Percentiles rank a stretch among this genome's conserved stretches.
Evolutionary conservation across 768 basidiomycete genomes (phyloP).

Genomic region (Glaciozyma martinii): DNA sequence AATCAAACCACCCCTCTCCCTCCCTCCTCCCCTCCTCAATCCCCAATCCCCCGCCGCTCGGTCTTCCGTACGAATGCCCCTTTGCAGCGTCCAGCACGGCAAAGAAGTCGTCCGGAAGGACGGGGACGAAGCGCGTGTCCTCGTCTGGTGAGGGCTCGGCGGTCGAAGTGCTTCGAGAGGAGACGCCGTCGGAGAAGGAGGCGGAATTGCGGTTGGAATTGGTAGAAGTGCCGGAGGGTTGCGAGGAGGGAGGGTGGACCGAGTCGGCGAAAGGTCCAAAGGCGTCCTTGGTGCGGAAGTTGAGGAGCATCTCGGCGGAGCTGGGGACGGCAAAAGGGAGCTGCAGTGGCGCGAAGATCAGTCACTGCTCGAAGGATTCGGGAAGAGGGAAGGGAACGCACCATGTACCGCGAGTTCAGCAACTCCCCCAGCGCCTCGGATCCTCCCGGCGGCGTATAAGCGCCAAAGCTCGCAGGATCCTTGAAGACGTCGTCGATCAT

Average conservation of each 20-base stretch:
- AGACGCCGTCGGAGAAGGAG: neutral
- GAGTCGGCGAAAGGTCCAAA: slow-evolving; percentile 21
- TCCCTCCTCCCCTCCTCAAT: neutral
- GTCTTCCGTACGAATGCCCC: neutral
- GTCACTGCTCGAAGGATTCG: slow-evolving; percentile 7
- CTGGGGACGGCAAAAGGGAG: slow-evolving; percentile 30
- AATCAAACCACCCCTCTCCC: neutral
- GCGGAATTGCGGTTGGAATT: neutral
- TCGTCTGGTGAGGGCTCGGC: neutral
- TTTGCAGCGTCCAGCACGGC: slow-evolving; percentile 25
- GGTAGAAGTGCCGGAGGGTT: neutral
- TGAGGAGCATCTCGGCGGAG: slow-evolving; percentile 27
- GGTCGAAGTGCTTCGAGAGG: neutral
- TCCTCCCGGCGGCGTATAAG: slow-evolving; percentile 69
- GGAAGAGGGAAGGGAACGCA: slow-evolving; percentile 49
- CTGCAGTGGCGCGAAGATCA: neutral
- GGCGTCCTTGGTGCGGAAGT: slow-evolving; percentile 16
- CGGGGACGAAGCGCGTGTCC: slow-evolving; percentile 8
- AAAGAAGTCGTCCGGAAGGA: slow-evolving; percentile 32
- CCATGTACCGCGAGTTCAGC: slow-evolving; percentile 85
- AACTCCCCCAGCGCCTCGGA: slow-evolving; percentile 81
- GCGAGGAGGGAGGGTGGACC: neutral
- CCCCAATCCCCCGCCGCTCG: neutral
- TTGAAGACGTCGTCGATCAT: slow-evolving; percentile 67
- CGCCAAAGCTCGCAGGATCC: slow-evolving; percentile 46